Conservation (phyloP, 2,329 filamentous ascomycete species). For the Trichoderma semiorbis region DNA sequence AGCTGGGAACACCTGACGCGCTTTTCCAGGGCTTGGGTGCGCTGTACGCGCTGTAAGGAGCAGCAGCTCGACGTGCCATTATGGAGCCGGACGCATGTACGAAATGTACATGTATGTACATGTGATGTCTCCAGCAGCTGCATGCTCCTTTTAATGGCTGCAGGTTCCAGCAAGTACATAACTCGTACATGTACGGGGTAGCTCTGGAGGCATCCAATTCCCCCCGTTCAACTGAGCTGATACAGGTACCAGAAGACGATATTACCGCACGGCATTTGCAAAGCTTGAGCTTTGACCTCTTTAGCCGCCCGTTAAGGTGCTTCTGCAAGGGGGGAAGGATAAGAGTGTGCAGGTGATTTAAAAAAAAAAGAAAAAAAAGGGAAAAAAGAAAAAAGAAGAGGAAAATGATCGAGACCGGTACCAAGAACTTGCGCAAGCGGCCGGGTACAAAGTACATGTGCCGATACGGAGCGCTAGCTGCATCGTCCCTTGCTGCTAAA, state of each 20-base stretch:
- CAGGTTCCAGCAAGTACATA: background rate
- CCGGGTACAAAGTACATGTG: background rate
- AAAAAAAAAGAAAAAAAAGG: background rate
- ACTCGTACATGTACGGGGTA: background rate
- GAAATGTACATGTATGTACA: background rate
- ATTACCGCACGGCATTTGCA: background rate
- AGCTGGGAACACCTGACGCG: constrained; percentile 12
- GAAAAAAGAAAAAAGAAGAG: background rate
- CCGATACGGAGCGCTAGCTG: background rate
- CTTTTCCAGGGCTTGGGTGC: constrained; percentile 12
- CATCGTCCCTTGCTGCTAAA: background rate
- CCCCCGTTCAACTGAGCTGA: background rate
- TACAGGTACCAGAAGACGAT: background rate
- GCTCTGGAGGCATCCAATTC: background rate
- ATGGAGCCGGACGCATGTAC: background rate
- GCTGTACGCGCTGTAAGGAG: constrained; percentile 7
- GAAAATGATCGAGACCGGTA: background rate
- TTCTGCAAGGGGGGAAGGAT: background rate
- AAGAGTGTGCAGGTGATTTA: background rate
- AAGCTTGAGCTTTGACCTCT: background rate
- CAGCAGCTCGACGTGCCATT: background rate
- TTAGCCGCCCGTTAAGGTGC: background rate
- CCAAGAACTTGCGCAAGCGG: background rate
- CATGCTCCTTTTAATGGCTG: constrained; percentile 6
- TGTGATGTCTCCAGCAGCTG: constrained; percentile 7